These are phyloP conservation scores for Thermothelomyces thermophilus DNA, from an alignment of 2,329 filamentous ascomycete genomes.

Conservation along the genomic window DNA sequence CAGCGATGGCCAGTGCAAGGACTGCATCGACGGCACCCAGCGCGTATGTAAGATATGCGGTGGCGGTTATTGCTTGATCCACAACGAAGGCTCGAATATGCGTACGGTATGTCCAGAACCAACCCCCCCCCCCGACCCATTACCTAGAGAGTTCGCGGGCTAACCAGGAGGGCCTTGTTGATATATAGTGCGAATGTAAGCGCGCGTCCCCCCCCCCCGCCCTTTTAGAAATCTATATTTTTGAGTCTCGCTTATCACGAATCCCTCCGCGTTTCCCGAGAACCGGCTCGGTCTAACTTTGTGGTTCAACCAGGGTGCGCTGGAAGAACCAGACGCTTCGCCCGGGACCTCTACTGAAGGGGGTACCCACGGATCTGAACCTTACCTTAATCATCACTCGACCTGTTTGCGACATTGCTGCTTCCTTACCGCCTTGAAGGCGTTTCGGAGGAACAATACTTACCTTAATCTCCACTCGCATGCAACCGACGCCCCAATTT, in stretches of 20 bases:
- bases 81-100: slow-evolving; percentile 71
- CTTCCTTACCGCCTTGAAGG: no score
- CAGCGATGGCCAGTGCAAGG: slow-evolving; percentile 52
- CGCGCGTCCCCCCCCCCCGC: slow-evolving; percentile 14
- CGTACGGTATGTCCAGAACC: slow-evolving; percentile 22
- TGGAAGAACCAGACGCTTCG: slow-evolving; percentile 1
- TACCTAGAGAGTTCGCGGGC: no score
- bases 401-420: no score
- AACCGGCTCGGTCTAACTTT: not conserved
- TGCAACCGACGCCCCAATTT: no score
- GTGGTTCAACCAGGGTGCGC: slow-evolving; percentile 7
- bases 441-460: no score
- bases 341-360: slow-evolving; percentile 9
- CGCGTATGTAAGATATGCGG: slow-evolving; percentile 64
- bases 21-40: slow-evolving; percentile 67
- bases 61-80: slow-evolving; percentile 74
- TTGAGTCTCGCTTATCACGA: no score
- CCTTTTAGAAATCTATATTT: not conserved
- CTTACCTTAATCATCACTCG: not conserved
- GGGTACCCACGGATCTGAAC: not conserved
- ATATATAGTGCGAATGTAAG: slow-evolving; percentile 42
- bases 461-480: no score
- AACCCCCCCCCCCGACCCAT: not conserved
- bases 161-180: no score
- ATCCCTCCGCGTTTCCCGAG: no score